Conservation (phyloP, 306 rosid genomes). For the Rosa lucieae region DNA sequence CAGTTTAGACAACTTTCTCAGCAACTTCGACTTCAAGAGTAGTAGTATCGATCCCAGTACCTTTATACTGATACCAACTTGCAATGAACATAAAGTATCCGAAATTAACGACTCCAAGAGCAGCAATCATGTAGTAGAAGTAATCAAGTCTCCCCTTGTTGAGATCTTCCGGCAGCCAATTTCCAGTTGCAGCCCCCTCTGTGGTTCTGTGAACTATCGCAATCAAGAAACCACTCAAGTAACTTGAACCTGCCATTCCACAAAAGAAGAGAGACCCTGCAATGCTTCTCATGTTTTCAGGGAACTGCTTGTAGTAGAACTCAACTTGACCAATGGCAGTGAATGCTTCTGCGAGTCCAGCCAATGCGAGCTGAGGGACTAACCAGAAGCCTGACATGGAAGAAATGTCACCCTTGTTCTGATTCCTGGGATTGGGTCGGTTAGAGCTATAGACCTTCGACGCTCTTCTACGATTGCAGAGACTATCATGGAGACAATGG, state of each 20-base stretch:
- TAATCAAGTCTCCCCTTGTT: constrained; percentile 79
- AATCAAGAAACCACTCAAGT: constrained; percentile 59
- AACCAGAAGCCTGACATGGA: constrained; percentile 75
- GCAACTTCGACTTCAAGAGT: constrained; percentile 30
- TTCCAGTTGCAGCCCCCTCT: constrained; percentile 38
- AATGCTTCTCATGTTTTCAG: constrained; percentile 91
- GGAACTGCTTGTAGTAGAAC: constrained; percentile 80
- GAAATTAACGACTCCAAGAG: constrained; percentile 45
- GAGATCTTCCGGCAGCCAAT: constrained; percentile 89
- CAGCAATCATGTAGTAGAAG: constrained; percentile 62
- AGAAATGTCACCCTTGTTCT: constrained; percentile 70
- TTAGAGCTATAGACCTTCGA: constrained; percentile 49
- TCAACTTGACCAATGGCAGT: constrained; percentile 65
- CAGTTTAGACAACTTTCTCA: constrained; percentile 20
- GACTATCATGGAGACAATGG: constrained; percentile 44
- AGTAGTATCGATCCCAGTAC: constrained; percentile 8
- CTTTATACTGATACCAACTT: constrained; percentile 69
- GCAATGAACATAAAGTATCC: constrained; percentile 61
- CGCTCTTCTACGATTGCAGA: constrained; percentile 57
- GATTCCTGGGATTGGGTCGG: constrained; percentile 47
- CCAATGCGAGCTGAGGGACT: constrained; percentile 60
- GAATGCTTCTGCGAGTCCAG: constrained; percentile 63
- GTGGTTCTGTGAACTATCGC: constrained; percentile 49
- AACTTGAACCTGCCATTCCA: constrained; percentile 64
- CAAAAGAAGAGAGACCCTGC: constrained; percentile 68